Conservation (phyloP, 352 stramenopile genomes). For the Phytophthora hybrid region DNA sequence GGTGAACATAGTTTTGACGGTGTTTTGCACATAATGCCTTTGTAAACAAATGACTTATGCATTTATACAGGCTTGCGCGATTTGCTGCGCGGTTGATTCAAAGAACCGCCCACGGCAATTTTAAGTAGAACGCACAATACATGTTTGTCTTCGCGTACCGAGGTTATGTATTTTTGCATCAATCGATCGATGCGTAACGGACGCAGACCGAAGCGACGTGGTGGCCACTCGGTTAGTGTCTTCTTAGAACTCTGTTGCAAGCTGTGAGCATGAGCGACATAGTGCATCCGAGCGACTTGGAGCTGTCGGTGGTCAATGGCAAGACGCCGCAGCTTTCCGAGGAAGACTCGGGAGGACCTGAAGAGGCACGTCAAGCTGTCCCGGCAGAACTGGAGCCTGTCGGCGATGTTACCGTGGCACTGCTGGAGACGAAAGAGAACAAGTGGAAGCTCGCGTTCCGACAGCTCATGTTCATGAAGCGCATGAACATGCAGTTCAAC, state of each 20-base stretch:
- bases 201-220: conserved; percentile 26
- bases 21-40: too few species aligned
- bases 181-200: conserved; percentile 25
- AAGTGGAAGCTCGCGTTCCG: conserved; percentile 82
- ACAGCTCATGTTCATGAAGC: conserved; percentile 87
- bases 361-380: conserved; percentile 33
- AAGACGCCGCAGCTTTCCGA: conserved; percentile 9
- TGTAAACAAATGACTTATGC: too few species aligned
- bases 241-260: conserved; percentile 27
- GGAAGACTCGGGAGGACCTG: background rate
- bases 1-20: too few species aligned
- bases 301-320: conserved; percentile 17
- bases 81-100: too few species aligned
- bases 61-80: too few species aligned
- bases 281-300: conserved; percentile 24
- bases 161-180: background rate
- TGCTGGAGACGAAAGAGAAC: conserved; percentile 50
- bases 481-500: conserved; percentile 85
- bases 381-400: background rate
- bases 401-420: too few species aligned
- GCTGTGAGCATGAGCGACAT: conserved; percentile 25
- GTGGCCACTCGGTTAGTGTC: conserved; percentile 4
- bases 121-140: too few species aligned
- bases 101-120: too few species aligned
- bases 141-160: too few species aligned